These are phyloP conservation scores for Pseudogymnoascus sp. DNA, from an alignment of 2,329 filamentous ascomycete species.

Conservation along the genomic window DNA sequence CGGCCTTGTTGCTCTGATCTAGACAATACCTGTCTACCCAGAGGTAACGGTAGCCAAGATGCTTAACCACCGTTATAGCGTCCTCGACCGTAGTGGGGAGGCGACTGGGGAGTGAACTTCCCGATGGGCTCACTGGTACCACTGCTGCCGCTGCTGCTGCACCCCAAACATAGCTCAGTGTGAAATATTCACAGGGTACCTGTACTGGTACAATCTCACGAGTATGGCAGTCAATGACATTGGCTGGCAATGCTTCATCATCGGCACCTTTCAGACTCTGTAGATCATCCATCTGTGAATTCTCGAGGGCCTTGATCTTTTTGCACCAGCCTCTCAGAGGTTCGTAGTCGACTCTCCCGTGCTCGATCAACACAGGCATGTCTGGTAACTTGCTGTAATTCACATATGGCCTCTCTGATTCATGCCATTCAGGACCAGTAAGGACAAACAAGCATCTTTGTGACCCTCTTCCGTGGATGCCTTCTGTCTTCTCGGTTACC, in stretches of 20 bases:
- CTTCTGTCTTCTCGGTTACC: neutral
- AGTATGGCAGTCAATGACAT: conserved; percentile 10
- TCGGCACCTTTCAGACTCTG: neutral
- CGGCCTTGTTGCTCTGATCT: conserved; percentile 10
- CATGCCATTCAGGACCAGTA: neutral
- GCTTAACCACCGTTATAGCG: conserved; percentile 9
- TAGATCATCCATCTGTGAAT: neutral
- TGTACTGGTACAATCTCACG: conserved; percentile 1
- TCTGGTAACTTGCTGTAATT: neutral
- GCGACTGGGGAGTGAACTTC: neutral
- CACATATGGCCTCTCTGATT: neutral
- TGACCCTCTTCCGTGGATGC: neutral
- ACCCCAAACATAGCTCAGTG: conserved; percentile 13
- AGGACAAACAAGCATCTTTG: neutral
- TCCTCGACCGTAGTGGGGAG: conserved; percentile 13
- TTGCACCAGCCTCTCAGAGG: neutral
- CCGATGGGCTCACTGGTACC: neutral
- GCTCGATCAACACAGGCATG: neutral
- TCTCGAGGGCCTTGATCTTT: neutral
- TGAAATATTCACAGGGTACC: conserved; percentile 9
- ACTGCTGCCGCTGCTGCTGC: neutral
- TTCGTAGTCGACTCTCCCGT: neutral
- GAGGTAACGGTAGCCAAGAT: conserved; percentile 9
- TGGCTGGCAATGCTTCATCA: neutral
- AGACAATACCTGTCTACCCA: conserved; percentile 18